Percentiles rank a stretch among this genome's conserved stretches.
Conservation (phyloP, 2,329 filamentous ascomycete species). For the Cercospora janseana region DNA sequence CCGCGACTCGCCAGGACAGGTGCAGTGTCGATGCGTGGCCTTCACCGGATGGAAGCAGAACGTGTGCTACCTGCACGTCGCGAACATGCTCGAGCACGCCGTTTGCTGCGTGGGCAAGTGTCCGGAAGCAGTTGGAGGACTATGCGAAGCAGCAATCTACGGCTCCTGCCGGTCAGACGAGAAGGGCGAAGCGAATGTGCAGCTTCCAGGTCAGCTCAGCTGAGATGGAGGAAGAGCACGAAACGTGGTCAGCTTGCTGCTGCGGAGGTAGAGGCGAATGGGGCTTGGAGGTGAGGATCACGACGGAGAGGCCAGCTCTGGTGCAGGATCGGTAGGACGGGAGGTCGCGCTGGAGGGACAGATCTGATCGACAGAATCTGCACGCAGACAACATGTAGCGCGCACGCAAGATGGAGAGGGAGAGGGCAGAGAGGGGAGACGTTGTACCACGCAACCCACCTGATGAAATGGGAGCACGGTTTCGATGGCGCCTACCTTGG, state of each 20-base stretch:
- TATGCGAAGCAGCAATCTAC: neutral
- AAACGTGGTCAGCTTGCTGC: too few species aligned
- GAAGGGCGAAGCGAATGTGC: slow-evolving; percentile 17
- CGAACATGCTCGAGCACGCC: slow-evolving; percentile 6
- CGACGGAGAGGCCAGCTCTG: slow-evolving; percentile 13
- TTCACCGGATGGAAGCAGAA: neutral
- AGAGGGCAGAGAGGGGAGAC: neutral
- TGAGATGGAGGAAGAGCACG: slow-evolving; percentile 6
- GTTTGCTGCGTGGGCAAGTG: neutral
- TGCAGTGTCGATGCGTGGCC: neutral
- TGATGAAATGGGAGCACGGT: neutral
- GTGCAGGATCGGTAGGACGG: neutral
- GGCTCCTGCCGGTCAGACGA: neutral
- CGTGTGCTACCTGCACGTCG: neutral
- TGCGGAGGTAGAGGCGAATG: too few species aligned
- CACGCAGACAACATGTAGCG: too few species aligned
- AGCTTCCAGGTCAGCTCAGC: slow-evolving; percentile 11
- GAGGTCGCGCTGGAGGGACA: neutral
- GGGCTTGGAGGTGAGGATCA: neutral
- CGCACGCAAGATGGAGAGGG: neutral
- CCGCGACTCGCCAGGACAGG: neutral
- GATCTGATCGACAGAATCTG: neutral
- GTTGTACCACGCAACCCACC: neutral
- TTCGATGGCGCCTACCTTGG: neutral
- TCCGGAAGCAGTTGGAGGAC: neutral